phyloP scores from a whole-genome alignment of 371 early-diverging fungal species.

The Coemansia linderi region DNA sequence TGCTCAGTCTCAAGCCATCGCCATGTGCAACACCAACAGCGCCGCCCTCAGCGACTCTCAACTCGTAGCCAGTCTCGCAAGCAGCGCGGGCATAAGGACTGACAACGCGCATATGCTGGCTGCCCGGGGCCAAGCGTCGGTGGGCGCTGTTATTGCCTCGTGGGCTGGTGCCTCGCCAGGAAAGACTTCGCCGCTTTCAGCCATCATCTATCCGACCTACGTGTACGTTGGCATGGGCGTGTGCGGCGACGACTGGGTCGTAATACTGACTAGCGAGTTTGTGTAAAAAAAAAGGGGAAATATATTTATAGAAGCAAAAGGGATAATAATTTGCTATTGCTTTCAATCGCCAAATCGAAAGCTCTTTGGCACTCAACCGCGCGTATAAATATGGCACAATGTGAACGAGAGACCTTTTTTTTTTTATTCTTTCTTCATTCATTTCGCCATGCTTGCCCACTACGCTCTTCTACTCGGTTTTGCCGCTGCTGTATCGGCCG shows the following conservation, averaged over 20 bases:
- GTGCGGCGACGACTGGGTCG: slow-evolving; percentile 12
- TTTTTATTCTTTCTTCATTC: not conserved
- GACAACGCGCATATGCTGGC: not conserved
- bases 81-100: not conserved
- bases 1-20: slow-evolving; percentile 9
- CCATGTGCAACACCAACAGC: slow-evolving; percentile 6
- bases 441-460: not conserved
- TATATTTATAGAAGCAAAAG: not conserved
- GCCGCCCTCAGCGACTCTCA: not conserved
- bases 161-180: not conserved
- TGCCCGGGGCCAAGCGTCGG: not conserved
- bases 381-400: not conserved
- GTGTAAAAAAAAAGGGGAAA: not conserved
- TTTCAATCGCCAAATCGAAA: not conserved
- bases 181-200: not conserved
- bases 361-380: not conserved
- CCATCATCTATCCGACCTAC: not conserved
- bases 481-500: not conserved
- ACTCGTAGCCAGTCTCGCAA: not conserved
- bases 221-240: slow-evolving; percentile 18
- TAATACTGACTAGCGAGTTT: slow-evolving; percentile 17
- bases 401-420: no score
- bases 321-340: not conserved
- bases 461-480: no score
- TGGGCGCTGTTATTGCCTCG: not conserved